Evolutionary conservation across 2,329 filamentous ascomycete genomes (phyloP), one percentile per base, ranked within the genome.

Genomic region (Paradendryphiella salina): DNA sequence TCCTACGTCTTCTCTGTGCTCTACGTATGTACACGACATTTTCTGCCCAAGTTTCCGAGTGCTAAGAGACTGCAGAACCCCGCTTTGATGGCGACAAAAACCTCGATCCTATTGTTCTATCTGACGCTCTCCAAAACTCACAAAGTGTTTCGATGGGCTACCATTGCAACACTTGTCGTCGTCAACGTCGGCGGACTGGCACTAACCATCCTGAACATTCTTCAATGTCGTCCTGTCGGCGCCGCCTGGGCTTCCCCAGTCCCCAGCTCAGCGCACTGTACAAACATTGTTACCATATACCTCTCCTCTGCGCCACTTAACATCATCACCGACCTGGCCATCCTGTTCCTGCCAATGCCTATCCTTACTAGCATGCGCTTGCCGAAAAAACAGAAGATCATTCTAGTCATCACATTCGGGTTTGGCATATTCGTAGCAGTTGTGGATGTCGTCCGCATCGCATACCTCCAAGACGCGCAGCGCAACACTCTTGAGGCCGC

Each of bases 31-130:
- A 31, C 10, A 26, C 20, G 4, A 40, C 46, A 29, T 32, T 17
- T 14, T 28, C 33, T 34, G 15, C 54, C 17, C 4, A 40, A 13
- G 41, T 33, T 42, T 37, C 11, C 44, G n/a, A 29, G 9, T 40
- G 41, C 53, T 71, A 46, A 69, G 36, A 57, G 50, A 44, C 42
- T 29, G n/a, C 64, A 92, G 85, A 95, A 96, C 67, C 91, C 91
- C 10, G 87, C 89, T 3, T 79, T 96, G 48, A 95, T 96, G 89
- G 85, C 88, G 2, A 90, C 90, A 42, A 96, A 96, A 75, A 91
- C 89, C 0, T 95, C 90, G n/a, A 89, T 96, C 63, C 80, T 96
- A 50, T 81, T 94, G 45, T 96, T 96, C 73, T 96, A 95, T 74
- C 80, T 96, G 41, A 86, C 87, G 33, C 80, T 96, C 39, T 89